Percentiles rank a stretch among this genome's conserved stretches.
These are phyloP conservation scores for Nakaseomyces glabratus DNA, from an alignment of 1,139 yeast genomes.

Conservation along the genomic window DNA sequence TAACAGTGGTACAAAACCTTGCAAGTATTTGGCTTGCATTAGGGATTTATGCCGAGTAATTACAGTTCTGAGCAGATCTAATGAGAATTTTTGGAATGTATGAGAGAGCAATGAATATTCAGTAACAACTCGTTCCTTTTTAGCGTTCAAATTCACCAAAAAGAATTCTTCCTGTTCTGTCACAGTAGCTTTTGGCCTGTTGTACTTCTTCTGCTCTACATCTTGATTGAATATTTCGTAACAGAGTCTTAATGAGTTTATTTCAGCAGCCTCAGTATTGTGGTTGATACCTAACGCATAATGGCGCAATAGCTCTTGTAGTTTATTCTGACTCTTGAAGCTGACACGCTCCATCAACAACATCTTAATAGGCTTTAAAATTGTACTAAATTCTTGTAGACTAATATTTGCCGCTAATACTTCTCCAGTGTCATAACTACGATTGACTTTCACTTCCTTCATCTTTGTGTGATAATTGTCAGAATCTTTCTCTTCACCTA, in stretches of 20 bases:
- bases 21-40: constrained; percentile 49
- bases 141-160: constrained; percentile 56
- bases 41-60: constrained; percentile 53
- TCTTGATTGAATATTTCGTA: constrained; percentile 63
- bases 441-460: constrained; percentile 85
- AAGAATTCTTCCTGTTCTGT: constrained; percentile 49
- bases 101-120: constrained; percentile 44
- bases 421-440: constrained; percentile 83
- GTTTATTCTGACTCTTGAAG: constrained; percentile 59
- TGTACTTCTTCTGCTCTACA: constrained; percentile 25
- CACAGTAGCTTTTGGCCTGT: constrained; percentile 19
- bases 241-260: constrained; percentile 59
- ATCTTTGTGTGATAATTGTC: constrained; percentile 81
- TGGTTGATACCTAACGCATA: constrained; percentile 68
- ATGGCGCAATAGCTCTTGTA: constrained; percentile 71
- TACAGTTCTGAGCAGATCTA: constrained; percentile 70
- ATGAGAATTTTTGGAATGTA: constrained; percentile 65
- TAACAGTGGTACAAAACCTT: constrained; percentile 69
- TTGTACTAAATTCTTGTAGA: constrained; percentile 47
- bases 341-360: constrained; percentile 59
- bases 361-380: constrained; percentile 61
- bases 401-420: constrained; percentile 57
- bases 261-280: constrained; percentile 48
- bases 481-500: constrained; percentile 91
- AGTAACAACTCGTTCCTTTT: constrained; percentile 43